These are phyloP conservation scores for Closterium sp. DNA, from an alignment of 139 green algal genomes.

Conservation along the genomic window DNA sequence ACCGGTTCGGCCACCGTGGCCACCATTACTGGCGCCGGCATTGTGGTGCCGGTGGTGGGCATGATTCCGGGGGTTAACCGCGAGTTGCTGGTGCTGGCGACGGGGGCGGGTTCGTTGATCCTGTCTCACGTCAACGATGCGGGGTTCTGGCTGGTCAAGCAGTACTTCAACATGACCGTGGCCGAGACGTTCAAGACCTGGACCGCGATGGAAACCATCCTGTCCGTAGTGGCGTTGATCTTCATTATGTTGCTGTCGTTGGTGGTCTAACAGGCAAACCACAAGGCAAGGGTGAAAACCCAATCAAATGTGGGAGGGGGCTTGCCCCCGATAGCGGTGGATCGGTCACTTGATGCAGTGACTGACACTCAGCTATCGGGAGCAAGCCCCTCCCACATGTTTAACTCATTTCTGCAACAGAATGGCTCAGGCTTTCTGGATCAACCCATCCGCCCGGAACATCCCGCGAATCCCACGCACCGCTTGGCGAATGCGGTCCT, in stretches of 20 bases:
- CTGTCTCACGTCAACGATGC: not conserved
- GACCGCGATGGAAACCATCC: not conserved
- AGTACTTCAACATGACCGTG: not conserved
- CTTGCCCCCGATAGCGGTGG: too few relatives aligned
- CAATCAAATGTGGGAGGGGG: too few relatives aligned
- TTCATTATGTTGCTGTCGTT: not conserved
- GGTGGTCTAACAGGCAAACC: too few relatives aligned
- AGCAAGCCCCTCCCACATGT: too few relatives aligned
- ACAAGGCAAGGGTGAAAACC: too few relatives aligned
- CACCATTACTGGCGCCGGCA: not conserved
- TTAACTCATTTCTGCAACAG: too few relatives aligned
- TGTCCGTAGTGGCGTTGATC: not conserved
- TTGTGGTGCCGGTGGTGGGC: not conserved
- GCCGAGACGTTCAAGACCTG: not conserved
- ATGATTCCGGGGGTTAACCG: not conserved
- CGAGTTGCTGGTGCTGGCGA: not conserved
- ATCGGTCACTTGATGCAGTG: too few relatives aligned
- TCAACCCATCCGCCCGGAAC: too few relatives aligned
- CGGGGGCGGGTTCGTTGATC: not conserved
- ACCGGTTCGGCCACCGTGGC: not conserved
- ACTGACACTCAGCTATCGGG: too few relatives aligned
- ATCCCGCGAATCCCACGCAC: too few relatives aligned
- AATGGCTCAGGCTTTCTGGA: too few relatives aligned
- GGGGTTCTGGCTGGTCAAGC: not conserved
- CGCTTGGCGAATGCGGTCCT: too few relatives aligned